Evolutionary conservation across 257 asterid genomes (phyloP), one percentile per base, ranked within the genome.

Genomic region (Scutellaria galericulata): DNA sequence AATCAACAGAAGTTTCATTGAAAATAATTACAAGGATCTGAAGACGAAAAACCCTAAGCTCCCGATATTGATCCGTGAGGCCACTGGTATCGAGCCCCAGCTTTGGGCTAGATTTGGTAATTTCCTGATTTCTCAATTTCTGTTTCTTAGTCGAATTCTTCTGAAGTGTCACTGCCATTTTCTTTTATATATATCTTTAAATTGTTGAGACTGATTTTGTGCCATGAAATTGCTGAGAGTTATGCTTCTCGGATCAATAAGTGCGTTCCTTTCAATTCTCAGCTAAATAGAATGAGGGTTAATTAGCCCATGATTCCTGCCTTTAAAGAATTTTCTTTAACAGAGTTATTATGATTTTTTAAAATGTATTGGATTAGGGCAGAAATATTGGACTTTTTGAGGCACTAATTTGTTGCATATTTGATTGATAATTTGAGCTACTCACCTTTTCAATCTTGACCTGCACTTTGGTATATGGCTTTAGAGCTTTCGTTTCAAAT

Each of bases 81-180:
- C 92, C 41, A 64, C 82, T 18, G 88, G 89, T 54, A 81, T 82
- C 70, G 95, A 90, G 77, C 98, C 98, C 70, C 98, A 90, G 84
- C 96, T 93, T 20, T 93, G 98, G 98, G 98, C 96, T 22, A 87
- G 98, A 93, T 90, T 78, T 69, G 98, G 98, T 93, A 84, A 67
- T 42, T 51, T 62, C 7, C 52, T 41, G 0, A 20, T 50, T 71
- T 58, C 10, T 22, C 65, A 18, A 18, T 66, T 65, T 18, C 13
- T 41, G 50, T 67, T 59, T 57, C 12, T 12, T 10, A 42, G 42
- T 48, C 12, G 35, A 58, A 47, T 45, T 8, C 11, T 37, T 53
- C 39, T 31, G 59, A 20, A 55, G 59, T 55, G 20, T 20, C 39
- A 8, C 20, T 50, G 39, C 64, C 13, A 31, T 18, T 20, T 18